These are phyloP conservation scores for Niveomyces coronatus DNA, from an alignment of 2,329 filamentous ascomycete species.

Conservation along the genomic window DNA sequence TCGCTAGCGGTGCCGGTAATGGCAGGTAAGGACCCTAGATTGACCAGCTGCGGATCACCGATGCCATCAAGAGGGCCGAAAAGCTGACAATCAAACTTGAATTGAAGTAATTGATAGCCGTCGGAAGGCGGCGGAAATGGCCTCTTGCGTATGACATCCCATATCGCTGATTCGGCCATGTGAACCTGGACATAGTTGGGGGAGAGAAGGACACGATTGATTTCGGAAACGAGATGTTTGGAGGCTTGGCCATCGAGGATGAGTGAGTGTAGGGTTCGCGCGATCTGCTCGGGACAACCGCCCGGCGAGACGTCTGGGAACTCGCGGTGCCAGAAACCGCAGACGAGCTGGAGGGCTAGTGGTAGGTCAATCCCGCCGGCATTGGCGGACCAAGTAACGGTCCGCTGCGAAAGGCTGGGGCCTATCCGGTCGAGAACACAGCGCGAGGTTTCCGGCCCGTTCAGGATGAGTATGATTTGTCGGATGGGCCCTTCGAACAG, in stretches of 20 bases:
- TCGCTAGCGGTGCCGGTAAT: constrained; percentile 26
- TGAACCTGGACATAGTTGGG: constrained; percentile 28
- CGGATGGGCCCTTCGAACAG: constrained; percentile 28
- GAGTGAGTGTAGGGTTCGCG: constrained; percentile 19
- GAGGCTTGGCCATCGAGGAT: constrained; percentile 22
- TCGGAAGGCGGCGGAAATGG: constrained; percentile 22
- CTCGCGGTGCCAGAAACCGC: constrained; percentile 26
- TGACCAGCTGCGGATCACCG: constrained; percentile 19
- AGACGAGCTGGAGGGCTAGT: constrained; percentile 25
- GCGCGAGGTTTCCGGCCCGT: constrained; percentile 24
- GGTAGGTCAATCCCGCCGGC: constrained; percentile 24
- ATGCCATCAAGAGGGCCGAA: constrained; percentile 20
- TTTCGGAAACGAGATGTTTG: constrained; percentile 18
- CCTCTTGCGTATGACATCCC: constrained; percentile 24
- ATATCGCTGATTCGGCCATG: constrained; percentile 26
- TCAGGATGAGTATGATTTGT: constrained; percentile 26
- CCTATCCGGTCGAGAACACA: constrained; percentile 26
- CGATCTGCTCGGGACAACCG: constrained; percentile 24
- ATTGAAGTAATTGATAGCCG: constrained; percentile 25
- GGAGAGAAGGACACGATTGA: constrained; percentile 21
- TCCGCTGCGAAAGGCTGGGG: constrained; percentile 23
- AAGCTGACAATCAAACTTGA: constrained; percentile 25
- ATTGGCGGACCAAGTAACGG: constrained; percentile 22
- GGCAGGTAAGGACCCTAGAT: constrained; percentile 20
- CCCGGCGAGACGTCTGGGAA: constrained; percentile 23